A percentile compares a stretch with the other conserved stretches of the same genome.
Evolutionary conservation across 768 basidiomycete species (phyloP).

Genomic region (Mycena crocata): DNA sequence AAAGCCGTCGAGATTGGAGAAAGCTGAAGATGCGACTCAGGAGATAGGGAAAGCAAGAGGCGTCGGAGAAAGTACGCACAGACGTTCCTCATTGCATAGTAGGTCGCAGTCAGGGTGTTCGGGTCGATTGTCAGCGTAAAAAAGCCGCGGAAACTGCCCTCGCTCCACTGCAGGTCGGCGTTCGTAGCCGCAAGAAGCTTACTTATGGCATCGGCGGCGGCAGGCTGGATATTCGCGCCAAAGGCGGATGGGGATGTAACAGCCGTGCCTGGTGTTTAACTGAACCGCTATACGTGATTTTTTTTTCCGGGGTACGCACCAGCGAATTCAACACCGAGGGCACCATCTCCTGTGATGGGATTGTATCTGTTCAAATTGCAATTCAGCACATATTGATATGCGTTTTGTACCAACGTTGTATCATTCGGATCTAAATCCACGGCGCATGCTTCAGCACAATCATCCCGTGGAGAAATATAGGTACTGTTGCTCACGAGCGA

Average conservation of each 20-base stretch:
- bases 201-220: constrained; percentile 53
- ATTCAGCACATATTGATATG: background rate
- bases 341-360: constrained; percentile 58
- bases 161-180: constrained; percentile 68
- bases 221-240: constrained; percentile 52
- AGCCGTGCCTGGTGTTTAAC: constrained; percentile 68
- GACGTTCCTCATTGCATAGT: constrained; percentile 64
- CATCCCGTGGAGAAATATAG: no score
- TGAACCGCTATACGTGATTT: no score
- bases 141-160: constrained; percentile 69
- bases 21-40: constrained; percentile 48
- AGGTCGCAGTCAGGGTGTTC: constrained; percentile 60
- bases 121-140: constrained; percentile 64
- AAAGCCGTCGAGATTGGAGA: constrained; percentile 57
- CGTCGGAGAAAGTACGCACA: constrained; percentile 46
- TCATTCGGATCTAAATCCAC: constrained; percentile 57
- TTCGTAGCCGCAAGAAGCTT: constrained; percentile 52
- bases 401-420: constrained; percentile 49
- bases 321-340: constrained; percentile 71
- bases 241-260: constrained; percentile 65
- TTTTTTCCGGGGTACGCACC: no score
- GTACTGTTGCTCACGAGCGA: constrained; percentile 54
- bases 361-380: constrained; percentile 53
- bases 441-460: background rate
- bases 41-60: background rate